Percentiles rank a stretch among this genome's conserved stretches.
These are phyloP conservation scores for Diplodia intermedia DNA, from an alignment of 2,329 filamentous ascomycete species.

Conservation along the genomic window DNA sequence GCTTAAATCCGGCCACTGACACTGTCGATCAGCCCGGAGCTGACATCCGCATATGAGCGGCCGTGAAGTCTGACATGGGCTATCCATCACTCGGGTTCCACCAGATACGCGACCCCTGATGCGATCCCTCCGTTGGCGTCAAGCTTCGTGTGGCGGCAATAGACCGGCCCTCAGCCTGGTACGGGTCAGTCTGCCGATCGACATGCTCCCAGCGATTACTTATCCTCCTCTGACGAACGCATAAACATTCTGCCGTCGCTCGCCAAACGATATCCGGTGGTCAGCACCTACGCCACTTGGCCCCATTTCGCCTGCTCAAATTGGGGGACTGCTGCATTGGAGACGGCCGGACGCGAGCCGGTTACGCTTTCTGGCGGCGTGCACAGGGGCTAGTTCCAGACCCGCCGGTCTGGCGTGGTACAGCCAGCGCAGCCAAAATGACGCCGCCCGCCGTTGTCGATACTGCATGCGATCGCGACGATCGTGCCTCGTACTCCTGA, in stretches of 20 bases:
- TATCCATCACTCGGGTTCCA: neutral
- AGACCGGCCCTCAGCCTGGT: neutral
- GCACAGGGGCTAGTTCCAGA: slow-evolving; percentile 25
- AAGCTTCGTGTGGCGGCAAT: slow-evolving; percentile 6
- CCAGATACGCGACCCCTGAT: slow-evolving; percentile 24
- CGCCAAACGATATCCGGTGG: slow-evolving; percentile 2
- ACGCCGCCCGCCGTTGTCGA: slow-evolving; percentile 14
- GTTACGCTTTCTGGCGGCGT: slow-evolving; percentile 1
- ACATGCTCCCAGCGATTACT: neutral
- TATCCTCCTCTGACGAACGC: neutral
- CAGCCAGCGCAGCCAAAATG: slow-evolving; percentile 5
- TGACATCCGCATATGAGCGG: slow-evolving; percentile 16
- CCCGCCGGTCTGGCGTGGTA: slow-evolving; percentile 9
- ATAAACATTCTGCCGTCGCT: neutral
- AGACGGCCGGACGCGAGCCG: slow-evolving; percentile 27
- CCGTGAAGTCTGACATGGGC: slow-evolving; percentile 22
- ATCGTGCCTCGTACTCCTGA: slow-evolving; percentile 21
- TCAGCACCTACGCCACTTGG: slow-evolving; percentile 22
- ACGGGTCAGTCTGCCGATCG: slow-evolving; percentile 8
- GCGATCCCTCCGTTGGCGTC: neutral
- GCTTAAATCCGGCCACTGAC: slow-evolving; percentile 1
- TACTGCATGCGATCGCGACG: slow-evolving; percentile 24
- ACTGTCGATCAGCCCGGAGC: slow-evolving; percentile 16
- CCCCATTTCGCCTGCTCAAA: neutral
- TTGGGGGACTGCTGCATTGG: slow-evolving; percentile 18